A percentile compares a stretch with the other conserved stretches of the same genome.
Conservation (phyloP, 805 yeast species). For the Lipomyces kockii region DNA sequence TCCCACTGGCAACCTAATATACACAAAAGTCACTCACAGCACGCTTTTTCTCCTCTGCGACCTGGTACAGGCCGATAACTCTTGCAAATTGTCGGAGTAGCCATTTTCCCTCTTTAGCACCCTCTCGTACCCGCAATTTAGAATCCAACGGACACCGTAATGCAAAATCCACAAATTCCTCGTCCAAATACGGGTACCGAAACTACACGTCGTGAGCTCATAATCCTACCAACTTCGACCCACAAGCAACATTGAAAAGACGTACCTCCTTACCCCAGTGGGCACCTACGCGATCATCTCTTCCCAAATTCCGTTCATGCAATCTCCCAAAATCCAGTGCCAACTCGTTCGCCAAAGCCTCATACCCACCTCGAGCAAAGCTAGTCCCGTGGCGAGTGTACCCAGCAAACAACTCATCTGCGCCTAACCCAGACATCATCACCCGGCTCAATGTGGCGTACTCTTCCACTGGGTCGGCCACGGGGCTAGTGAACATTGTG, state of each 20-base stretch:
- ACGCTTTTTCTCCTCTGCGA: slow-evolving; percentile 77
- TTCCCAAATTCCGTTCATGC: slow-evolving; percentile 77
- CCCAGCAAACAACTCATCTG: slow-evolving; percentile 96
- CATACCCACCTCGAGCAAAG: slow-evolving; percentile 47
- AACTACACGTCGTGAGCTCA: slow-evolving; percentile 46
- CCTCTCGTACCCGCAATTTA: slow-evolving; percentile 42
- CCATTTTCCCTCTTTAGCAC: slow-evolving; percentile 50
- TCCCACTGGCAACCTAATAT: background rate
- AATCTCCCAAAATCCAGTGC: slow-evolving; percentile 72
- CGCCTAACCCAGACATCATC: slow-evolving; percentile 90
- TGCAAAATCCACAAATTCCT: slow-evolving; percentile 55
- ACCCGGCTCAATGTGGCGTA: slow-evolving; percentile 68
- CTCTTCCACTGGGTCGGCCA: slow-evolving; percentile 13
- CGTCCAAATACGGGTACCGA: slow-evolving; percentile 49
- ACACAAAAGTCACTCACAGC: slow-evolving; percentile 51
- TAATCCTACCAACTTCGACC: slow-evolving; percentile 52
- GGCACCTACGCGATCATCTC: slow-evolving; percentile 89
- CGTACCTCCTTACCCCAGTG: slow-evolving; percentile 88
- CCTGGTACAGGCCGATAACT: slow-evolving; percentile 53
- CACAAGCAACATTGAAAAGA: background rate
- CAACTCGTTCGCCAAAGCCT: slow-evolving; percentile 61
- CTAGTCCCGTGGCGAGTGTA: slow-evolving; percentile 74
- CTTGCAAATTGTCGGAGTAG: slow-evolving; percentile 67
- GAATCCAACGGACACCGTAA: slow-evolving; percentile 46
- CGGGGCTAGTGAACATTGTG: slow-evolving; percentile 24